A percentile compares a stretch with the other conserved stretches of the same genome.
These are phyloP conservation scores for Suaeda aralocaspica DNA, from an alignment of 148 eudicot genomes.

Conservation along the genomic window DNA sequence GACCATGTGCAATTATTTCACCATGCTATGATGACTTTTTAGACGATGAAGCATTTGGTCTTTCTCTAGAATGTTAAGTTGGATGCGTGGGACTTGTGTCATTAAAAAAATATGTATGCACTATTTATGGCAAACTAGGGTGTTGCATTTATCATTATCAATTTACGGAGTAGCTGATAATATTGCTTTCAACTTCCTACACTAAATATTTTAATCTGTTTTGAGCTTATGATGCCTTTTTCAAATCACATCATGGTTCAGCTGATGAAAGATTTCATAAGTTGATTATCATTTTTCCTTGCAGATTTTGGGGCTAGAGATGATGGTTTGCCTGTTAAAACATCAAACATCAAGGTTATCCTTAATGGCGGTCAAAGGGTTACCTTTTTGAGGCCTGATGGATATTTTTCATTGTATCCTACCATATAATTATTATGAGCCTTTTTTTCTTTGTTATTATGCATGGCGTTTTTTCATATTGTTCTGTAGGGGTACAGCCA, in stretches of 20 bases:
- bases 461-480: not conserved
- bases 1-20: not conserved
- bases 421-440: not conserved
- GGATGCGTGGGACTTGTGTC: not conserved
- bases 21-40: not conserved
- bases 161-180: no score
- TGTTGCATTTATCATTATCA: no score
- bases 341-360: conserved; percentile 65
- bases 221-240: conserved; percentile 8
- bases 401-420: conserved; percentile 99
- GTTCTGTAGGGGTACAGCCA: not conserved
- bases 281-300: conserved; percentile 14
- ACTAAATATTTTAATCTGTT: not conserved
- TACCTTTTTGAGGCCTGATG: conserved; percentile 86
- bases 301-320: conserved; percentile 50
- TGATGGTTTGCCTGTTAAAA: conserved; percentile 58
- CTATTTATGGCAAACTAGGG: not conserved
- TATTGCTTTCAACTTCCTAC: not conserved
- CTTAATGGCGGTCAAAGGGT: conserved; percentile 87
- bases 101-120: not conserved
- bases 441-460: not conserved
- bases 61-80: no score
- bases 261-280: not conserved
- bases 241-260: not conserved
- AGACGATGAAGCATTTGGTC: not conserved